Base-by-base conservation (phyloP, 2,329 filamentous ascomycete genomes). In the Fusarium napiforme region DNA sequence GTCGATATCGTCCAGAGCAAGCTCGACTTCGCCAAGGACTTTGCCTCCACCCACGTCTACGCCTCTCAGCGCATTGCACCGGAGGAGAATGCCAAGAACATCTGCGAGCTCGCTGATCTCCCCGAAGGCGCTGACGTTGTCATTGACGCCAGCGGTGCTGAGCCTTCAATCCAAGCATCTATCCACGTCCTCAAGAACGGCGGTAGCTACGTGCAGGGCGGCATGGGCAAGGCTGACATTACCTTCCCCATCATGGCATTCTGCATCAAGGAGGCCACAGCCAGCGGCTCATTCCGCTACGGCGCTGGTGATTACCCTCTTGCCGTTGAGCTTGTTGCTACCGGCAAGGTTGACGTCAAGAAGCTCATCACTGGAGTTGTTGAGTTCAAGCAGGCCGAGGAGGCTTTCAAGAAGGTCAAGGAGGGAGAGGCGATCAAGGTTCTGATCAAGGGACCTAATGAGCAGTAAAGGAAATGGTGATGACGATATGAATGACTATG, bases 231-330 rank as follows among this genome's bases (percentile, higher is more conserved):
- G 80, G 83, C 90, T 43, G 93, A 97, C 79, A 95, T 98, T 81
- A 93, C 84, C 14, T 97, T 98, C 85, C 96, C 96, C 58, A 97
- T 98, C 81, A 93, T 96, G 89, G 92, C 93, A 9, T 87, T 97
- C 79, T 97, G 95, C 82, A 88, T 91, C 57, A 98, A 98, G 85
- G 96, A 98, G 86, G 87, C 97, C 58, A 97, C 92, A 16, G 88
- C 93, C 52, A 93, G 92, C 80, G 96, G 96, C 28, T 95, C 92
- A 71, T 98, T 98, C 87, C 90, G 96, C 43, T 98, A 98, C 82
- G 92, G 92, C 7, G 89, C 90, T 61, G 95, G 95, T 26, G 96
- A 98, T 82, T 98, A 98, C 83, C 89, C 91, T 80, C 89, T 95
- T 11, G 94, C 94, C 9, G 87, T 98, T 50, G 90, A 94, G 72